Conservation (phyloP, 176 grass and related monocot species). For the Tillandsia fasciculata region DNA sequence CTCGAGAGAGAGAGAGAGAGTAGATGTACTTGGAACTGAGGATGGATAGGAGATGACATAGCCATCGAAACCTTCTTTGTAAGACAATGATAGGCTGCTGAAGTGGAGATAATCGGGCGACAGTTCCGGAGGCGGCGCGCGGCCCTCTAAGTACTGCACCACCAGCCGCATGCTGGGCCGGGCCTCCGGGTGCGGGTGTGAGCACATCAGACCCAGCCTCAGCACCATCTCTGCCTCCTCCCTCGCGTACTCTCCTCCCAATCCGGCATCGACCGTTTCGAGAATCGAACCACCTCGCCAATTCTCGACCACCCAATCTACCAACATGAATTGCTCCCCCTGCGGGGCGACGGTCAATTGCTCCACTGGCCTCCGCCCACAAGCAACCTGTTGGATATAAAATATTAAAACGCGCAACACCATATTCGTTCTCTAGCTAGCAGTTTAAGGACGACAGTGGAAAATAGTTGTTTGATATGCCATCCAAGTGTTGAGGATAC, state of each 20-base stretch:
- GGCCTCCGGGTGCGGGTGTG: constrained; percentile 24
- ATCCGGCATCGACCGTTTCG: constrained; percentile 19
- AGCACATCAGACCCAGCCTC: constrained; percentile 38
- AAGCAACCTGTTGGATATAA: constrained; percentile 14
- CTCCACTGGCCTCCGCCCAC: constrained; percentile 29
- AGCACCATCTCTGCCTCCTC: constrained; percentile 26
- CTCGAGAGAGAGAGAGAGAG: neutral
- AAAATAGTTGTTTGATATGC: too few relatives aligned
- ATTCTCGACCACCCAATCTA: constrained; percentile 27
- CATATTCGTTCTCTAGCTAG: too few relatives aligned
- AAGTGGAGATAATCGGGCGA: constrained; percentile 7
- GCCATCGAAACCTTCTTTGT: constrained; percentile 13
- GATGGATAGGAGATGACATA: constrained; percentile 15
- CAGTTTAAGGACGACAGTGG: too few relatives aligned
- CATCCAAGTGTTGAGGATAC: too few relatives aligned
- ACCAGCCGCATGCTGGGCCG: constrained; percentile 39
- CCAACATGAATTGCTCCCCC: constrained; percentile 15
- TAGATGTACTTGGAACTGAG: neutral
- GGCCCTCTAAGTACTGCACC: constrained; percentile 30
- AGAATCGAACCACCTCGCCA: constrained; percentile 22
- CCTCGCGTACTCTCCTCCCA: constrained; percentile 8
- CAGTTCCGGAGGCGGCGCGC: constrained; percentile 24
- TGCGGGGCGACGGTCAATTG: neutral
- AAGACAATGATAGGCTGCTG: neutral
- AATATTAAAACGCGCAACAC: too few relatives aligned